Evolutionary conservation across 192 early-diverging fungal species (phyloP).

Genomic region (Coemansia sp.): DNA sequence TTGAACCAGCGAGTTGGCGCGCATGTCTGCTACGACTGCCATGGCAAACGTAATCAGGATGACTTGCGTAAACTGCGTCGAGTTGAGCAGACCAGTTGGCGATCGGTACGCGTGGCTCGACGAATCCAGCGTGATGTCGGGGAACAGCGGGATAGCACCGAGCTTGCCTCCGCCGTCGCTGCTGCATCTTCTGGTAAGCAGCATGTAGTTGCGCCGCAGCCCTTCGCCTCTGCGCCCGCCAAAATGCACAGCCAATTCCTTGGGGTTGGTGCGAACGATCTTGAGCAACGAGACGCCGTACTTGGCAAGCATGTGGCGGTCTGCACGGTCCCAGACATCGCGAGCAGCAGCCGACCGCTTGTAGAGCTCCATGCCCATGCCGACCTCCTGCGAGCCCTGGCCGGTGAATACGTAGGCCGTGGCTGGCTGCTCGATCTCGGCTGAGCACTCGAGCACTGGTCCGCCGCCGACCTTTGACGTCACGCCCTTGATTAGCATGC

Average conservation of each 20-base stretch:
- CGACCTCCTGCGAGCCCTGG: conserved; percentile 92
- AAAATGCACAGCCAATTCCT: conserved; percentile 66
- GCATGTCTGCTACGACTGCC: conserved; percentile 88
- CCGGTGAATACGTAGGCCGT: conserved; percentile 96
- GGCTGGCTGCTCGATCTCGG: conserved; percentile 88
- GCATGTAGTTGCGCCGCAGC: conserved; percentile 80
- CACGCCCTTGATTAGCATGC: conserved; percentile 88
- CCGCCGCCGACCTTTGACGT: conserved; percentile 77
- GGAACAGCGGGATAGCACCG: not conserved
- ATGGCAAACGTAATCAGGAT: conserved; percentile 85
- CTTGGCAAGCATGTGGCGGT: conserved; percentile 79
- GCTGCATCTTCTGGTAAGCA: not conserved
- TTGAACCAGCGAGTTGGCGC: conserved; percentile 80
- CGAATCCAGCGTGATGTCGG: conserved; percentile 70
- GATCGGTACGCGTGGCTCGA: conserved; percentile 81
- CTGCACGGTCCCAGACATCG: conserved; percentile 91
- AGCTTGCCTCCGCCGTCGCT: not conserved
- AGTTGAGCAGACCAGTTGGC: conserved; percentile 78
- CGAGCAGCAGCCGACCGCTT: conserved; percentile 76
- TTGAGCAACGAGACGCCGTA: conserved; percentile 91
- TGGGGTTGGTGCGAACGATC: conserved; percentile 87
- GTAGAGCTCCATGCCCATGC: conserved; percentile 97
- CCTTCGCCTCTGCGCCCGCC: conserved; percentile 81
- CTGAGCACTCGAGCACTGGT: conserved; percentile 72
- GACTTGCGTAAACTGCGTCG: conserved; percentile 95